Conservation (phyloP, 78 protist species). For the Dictyostelium firmibasis region DNA sequence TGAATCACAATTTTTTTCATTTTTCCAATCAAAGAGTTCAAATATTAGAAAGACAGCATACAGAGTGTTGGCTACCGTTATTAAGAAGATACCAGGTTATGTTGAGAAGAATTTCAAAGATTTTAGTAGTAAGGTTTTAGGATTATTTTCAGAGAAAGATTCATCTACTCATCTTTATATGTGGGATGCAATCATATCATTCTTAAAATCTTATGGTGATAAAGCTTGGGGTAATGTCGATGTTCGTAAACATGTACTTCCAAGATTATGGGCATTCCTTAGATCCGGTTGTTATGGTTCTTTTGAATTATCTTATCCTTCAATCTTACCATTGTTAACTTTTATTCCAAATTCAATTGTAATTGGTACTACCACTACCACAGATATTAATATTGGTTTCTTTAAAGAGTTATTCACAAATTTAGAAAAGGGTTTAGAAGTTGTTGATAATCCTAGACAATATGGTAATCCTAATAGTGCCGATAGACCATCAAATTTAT, state of each 20-base stretch:
- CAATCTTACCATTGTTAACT: slow-evolving; percentile 40
- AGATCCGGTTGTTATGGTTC: slow-evolving; percentile 47
- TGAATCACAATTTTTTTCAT: slow-evolving; percentile 58
- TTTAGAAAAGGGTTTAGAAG: slow-evolving; percentile 18
- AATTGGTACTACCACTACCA: background rate
- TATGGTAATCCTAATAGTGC: background rate
- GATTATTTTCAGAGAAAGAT: slow-evolving; percentile 67
- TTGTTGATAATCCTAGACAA: background rate
- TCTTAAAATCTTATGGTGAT: slow-evolving; percentile 21
- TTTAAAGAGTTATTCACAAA: slow-evolving; percentile 55
- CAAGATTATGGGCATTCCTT: slow-evolving; percentile 70
- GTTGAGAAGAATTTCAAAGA: slow-evolving; percentile 62
- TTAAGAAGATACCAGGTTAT: slow-evolving; percentile 18
- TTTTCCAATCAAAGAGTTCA: slow-evolving; percentile 66
- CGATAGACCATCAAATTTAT: slow-evolving; percentile 5
- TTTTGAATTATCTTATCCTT: slow-evolving; percentile 44
- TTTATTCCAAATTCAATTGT: slow-evolving; percentile 39
- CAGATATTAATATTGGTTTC: background rate
- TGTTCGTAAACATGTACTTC: slow-evolving; percentile 66
- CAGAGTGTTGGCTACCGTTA: slow-evolving; percentile 17
- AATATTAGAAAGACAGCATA: slow-evolving; percentile 68
- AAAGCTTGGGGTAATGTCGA: slow-evolving; percentile 53
- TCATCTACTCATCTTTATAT: slow-evolving; percentile 61
- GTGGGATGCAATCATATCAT: slow-evolving; percentile 68
- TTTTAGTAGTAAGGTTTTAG: slow-evolving; percentile 29